A percentile compares a stretch with the other conserved stretches of the same genome.
phyloP scores from a whole-genome alignment of 768 basidiomycete genomes.

The Austroboletus festivus region DNA sequence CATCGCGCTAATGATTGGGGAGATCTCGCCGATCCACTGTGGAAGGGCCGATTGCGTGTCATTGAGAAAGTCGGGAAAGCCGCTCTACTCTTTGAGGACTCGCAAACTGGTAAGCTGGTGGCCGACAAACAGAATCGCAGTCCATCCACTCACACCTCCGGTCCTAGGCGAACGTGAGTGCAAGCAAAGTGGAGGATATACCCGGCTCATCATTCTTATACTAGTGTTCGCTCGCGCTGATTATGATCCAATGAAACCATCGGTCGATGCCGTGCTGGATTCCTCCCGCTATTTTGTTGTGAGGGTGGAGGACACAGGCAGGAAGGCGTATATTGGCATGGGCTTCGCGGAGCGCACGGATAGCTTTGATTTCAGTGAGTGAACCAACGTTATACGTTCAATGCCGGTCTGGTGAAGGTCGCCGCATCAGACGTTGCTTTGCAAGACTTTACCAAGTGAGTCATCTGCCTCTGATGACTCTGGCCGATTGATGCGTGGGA shows the following conservation, averaged over 20 bases:
- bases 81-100: conserved; percentile 76
- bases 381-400: neutral
- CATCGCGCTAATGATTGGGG: conserved; percentile 94
- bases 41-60: conserved; percentile 90
- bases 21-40: conserved; percentile 74
- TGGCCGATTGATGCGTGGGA: neutral
- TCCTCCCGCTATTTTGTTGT: conserved; percentile 95
- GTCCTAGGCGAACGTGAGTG: conserved; percentile 63
- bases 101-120: conserved; percentile 59
- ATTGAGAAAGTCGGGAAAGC: conserved; percentile 71
- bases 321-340: conserved; percentile 91
- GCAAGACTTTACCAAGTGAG: conserved; percentile 81
- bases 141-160: conserved; percentile 1
- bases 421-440: conserved; percentile 65
- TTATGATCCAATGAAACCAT: conserved; percentile 75
- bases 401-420: conserved; percentile 4
- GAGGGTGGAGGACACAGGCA: conserved; percentile 82
- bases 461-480: neutral
- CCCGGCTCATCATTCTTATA: conserved; percentile 5
- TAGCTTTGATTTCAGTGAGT: conserved; percentile 89
- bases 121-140: neutral
- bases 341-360: conserved; percentile 87
- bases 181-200: conserved; percentile 10
- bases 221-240: conserved; percentile 84
- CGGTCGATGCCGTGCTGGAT: conserved; percentile 93